Conservation (phyloP, 2,329 filamentous ascomycete species). For the Colletotrichum echinochloae region DNA sequence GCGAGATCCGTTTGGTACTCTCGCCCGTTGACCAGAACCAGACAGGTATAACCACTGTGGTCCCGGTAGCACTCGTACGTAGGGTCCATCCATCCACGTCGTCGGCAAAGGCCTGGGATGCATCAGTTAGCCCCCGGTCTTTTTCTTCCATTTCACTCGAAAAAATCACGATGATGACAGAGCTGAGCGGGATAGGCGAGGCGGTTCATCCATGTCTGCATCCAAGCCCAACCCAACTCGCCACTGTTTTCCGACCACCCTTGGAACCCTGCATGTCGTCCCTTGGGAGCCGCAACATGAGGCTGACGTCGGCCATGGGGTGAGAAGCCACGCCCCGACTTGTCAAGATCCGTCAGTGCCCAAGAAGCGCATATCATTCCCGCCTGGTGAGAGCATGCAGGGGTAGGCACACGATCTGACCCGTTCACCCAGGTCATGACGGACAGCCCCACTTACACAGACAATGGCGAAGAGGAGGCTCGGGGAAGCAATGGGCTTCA, state of each 20-base stretch:
- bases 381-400: slow-evolving; percentile 48
- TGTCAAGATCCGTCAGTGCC: slow-evolving; percentile 15
- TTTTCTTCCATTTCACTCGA: slow-evolving; percentile 3
- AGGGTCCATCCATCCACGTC: slow-evolving; percentile 93
- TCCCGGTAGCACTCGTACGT: slow-evolving; percentile 86
- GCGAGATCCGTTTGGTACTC: slow-evolving; percentile 93
- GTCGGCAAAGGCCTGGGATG: slow-evolving; percentile 85
- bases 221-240: slow-evolving; percentile 48
- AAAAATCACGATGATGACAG: slow-evolving; percentile 7
- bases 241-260: neutral
- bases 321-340: slow-evolving; percentile 16
- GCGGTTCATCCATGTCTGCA: slow-evolving; percentile 48
- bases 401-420: slow-evolving; percentile 44
- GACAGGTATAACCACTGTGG: slow-evolving; percentile 83
- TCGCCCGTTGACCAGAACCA: slow-evolving; percentile 94
- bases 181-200: slow-evolving; percentile 42
- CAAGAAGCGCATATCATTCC: slow-evolving; percentile 43
- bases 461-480: slow-evolving; percentile 31
- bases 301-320: slow-evolving; percentile 26
- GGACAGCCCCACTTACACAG: slow-evolving; percentile 38
- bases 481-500: slow-evolving; percentile 39
- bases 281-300: slow-evolving; percentile 26
- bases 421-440: slow-evolving; percentile 27
- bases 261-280: slow-evolving; percentile 12
- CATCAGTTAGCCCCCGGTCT: slow-evolving; percentile 51